Conservation (phyloP, 441 rosid species). For the Bocquillonia castaneifolia region DNA sequence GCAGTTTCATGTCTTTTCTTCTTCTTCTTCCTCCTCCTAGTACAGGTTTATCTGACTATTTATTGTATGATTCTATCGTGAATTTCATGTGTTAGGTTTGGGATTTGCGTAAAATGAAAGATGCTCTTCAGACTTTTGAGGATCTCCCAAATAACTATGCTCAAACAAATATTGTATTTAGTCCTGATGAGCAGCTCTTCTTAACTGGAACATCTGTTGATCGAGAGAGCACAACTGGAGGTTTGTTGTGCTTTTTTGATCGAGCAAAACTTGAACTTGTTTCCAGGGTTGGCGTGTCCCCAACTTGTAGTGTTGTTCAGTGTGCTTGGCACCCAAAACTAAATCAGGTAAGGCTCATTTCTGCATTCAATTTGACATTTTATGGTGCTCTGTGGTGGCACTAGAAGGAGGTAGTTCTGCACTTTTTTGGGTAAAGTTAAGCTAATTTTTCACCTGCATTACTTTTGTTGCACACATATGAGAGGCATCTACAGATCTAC, state of each 20-base stretch:
- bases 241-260: slow-evolving; percentile 82
- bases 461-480: neutral
- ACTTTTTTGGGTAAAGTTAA: neutral
- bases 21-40: slow-evolving; percentile 9
- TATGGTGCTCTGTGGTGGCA: neutral
- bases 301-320: slow-evolving; percentile 81
- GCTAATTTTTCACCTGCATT: neutral
- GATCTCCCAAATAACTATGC: slow-evolving; percentile 88
- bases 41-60: too few relatives aligned
- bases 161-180: slow-evolving; percentile 86
- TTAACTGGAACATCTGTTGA: slow-evolving; percentile 93
- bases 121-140: slow-evolving; percentile 61
- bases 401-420: neutral
- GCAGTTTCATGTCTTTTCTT: slow-evolving; percentile 13
- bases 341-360: slow-evolving; percentile 63
- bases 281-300: slow-evolving; percentile 80
- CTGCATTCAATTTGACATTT: neutral
- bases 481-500: neutral
- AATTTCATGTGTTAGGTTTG: slow-evolving; percentile 53
- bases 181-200: slow-evolving; percentile 86
- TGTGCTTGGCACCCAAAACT: slow-evolving; percentile 91
- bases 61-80: slow-evolving; percentile 16
- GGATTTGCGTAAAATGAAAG: slow-evolving; percentile 86
- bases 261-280: slow-evolving; percentile 82
- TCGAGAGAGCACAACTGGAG: slow-evolving; percentile 76